Conservation (phyloP, 176 grass and related monocot genomes). For the Sorghum bicolor region DNA sequence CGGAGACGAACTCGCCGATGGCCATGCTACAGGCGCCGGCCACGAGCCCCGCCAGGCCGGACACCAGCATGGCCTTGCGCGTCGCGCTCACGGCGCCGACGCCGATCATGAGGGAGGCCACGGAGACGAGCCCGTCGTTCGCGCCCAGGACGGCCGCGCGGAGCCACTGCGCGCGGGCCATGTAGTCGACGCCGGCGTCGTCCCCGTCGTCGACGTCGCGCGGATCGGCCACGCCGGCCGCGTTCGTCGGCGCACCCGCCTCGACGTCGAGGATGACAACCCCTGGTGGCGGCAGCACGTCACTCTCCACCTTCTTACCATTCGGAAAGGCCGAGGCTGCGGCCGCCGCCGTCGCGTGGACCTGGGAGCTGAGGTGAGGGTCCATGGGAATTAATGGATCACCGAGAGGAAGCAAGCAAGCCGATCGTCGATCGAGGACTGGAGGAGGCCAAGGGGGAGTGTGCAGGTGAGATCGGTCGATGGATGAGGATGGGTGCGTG, state of each 20-base stretch:
- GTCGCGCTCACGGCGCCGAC: constrained; percentile 53
- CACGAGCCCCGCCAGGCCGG: constrained; percentile 73
- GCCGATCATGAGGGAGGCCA: constrained; percentile 92
- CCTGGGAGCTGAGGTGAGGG: constrained; percentile 32
- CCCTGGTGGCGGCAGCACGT: not conserved
- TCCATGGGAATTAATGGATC: constrained; percentile 57
- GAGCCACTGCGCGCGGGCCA: constrained; percentile 91
- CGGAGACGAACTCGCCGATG: constrained; percentile 93
- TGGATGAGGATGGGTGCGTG: constrained; percentile 38
- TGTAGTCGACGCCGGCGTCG: constrained; percentile 40
- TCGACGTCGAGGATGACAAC: constrained; percentile 21
- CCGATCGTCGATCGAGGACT: not conserved
- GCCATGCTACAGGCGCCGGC: constrained; percentile 98
- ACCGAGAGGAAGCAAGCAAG: not conserved
- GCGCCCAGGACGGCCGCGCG: constrained; percentile 88
- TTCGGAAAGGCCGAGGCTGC: not conserved
- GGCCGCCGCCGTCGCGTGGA: constrained; percentile 23
- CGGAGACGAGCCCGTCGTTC: constrained; percentile 93
- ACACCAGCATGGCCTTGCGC: constrained; percentile 65
- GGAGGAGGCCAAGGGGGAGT: not conserved
- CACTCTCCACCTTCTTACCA: not conserved
- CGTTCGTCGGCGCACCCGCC: not conserved
- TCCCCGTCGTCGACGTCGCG: not conserved
- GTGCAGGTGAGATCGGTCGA: not conserved
- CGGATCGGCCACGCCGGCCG: not conserved